A percentile compares a stretch with the other conserved stretches of the same genome.
Evolutionary conservation across 768 basidiomycete species (phyloP).

Genomic region (Termitomyces sp.): DNA sequence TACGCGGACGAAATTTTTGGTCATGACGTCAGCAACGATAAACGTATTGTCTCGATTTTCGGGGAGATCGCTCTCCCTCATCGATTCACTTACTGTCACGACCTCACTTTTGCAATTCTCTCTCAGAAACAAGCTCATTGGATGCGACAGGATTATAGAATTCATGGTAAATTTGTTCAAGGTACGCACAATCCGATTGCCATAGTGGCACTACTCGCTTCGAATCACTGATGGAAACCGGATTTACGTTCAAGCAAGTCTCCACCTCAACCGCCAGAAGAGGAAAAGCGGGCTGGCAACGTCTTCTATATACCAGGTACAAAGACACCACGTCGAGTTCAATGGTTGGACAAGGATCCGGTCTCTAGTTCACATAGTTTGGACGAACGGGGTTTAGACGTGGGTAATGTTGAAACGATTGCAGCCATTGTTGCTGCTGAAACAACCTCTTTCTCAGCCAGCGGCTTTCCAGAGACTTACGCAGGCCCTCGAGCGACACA

Average conservation of each 20-base stretch:
- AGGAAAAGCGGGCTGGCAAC: slow-evolving; percentile 6
- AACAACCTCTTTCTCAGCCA: slow-evolving; percentile 31
- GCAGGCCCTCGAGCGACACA: slow-evolving; percentile 50
- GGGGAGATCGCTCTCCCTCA: not conserved
- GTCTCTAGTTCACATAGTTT: slow-evolving; percentile 32
- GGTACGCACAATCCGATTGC: not conserved
- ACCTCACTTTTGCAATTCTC: not conserved
- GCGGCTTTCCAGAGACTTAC: slow-evolving; percentile 40
- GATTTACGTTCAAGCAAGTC: not conserved
- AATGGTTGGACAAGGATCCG: slow-evolving; percentile 38
- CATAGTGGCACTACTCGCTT: not conserved
- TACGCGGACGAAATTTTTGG: not conserved
- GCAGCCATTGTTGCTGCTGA: not conserved
- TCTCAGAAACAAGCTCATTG: not conserved
- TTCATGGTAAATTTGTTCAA: not conserved
- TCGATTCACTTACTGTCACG: not conserved
- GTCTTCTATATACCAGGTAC: slow-evolving; percentile 22
- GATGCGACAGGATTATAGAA: not conserved
- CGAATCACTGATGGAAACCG: not conserved
- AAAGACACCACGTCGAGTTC: slow-evolving; percentile 50
- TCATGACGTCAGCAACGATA: not conserved
- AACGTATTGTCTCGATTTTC: not conserved
- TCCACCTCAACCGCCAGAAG: slow-evolving; percentile 7
- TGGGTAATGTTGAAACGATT: slow-evolving; percentile 24
- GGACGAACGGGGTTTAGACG: slow-evolving; percentile 53